Evolutionary conservation across 495 filamentous ascomycete species (phyloP), one percentile per base, ranked within the genome.

Genomic region (Rhizodiscina lignyota): DNA sequence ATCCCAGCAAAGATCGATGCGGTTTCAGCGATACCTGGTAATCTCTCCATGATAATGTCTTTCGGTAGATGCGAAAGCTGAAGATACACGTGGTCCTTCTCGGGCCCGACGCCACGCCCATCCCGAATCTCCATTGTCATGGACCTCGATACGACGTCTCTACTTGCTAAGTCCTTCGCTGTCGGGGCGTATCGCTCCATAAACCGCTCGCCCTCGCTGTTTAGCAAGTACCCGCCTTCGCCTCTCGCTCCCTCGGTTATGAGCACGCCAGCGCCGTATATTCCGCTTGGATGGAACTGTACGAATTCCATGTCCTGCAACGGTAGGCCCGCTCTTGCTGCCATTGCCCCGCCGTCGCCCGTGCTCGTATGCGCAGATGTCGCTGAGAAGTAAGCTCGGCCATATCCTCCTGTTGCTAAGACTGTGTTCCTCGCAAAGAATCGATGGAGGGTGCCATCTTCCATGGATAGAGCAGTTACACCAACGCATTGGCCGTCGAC

Each of bases 251-350:
- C 89, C 64, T 97, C 87, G 27, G 89, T 97, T 54, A 97, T 97
- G 68, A 97, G 62, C 61, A 87, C 94, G 45, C 89, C 89, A 44
- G 89, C 89, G 57, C 89, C 89, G 61, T 97, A 97, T 63, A 97
- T 97, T 64, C 89, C 89, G 36, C 89, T 94, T 18, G 89, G 89
- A 61, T 97, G 89, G 74, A 97, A 97, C 66, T 97, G 89, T 45
- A 97, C 89, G 63, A 97, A 97, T 61, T 97, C 89, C 50, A 97
- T 70, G 71, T 97, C 89, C 65, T 97, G 89, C 68, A 94, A 92
- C 36, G 89, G 89, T 22, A 97, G 79, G 54, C 89, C 89, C 38
- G 89, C 89, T 60, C 89, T 83, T 44, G 89, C 79, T 54, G 93
- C 89, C 89, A 97, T 94, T 42, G 89, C 89, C 79, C 85, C 92